A percentile compares a stretch with the other conserved stretches of the same genome.
These are phyloP conservation scores for Dryadomyces quercivorus DNA, from an alignment of 2,329 filamentous ascomycete species.

Conservation along the genomic window DNA sequence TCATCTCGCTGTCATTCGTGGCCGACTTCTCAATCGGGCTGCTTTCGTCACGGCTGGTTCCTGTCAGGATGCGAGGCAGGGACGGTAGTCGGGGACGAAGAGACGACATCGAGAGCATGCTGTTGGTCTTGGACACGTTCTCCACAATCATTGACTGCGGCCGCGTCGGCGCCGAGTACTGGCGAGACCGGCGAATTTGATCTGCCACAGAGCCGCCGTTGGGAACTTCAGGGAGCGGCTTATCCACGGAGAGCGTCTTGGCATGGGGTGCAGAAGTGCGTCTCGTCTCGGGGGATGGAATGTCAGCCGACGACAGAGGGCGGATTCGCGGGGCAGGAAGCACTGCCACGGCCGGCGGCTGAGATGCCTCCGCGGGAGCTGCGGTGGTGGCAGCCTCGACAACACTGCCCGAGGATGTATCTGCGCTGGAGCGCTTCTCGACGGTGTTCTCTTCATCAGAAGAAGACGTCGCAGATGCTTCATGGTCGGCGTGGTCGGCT, in stretches of 20 bases:
- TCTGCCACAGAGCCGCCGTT: constrained; percentile 17
- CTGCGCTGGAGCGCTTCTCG: background rate
- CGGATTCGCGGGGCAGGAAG: background rate
- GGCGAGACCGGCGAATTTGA: constrained; percentile 10
- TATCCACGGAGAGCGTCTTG: constrained; percentile 38
- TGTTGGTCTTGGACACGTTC: constrained; percentile 25
- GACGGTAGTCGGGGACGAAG: constrained; percentile 38
- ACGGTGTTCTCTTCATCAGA: background rate
- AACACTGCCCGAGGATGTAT: background rate
- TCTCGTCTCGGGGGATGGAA: background rate
- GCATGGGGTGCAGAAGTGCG: background rate
- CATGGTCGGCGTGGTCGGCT: too few relatives aligned
- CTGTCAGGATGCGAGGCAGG: constrained; percentile 45
- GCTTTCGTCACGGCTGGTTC: constrained; percentile 37
- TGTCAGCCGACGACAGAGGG: background rate
- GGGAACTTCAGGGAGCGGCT: constrained; percentile 56
- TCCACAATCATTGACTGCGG: constrained; percentile 28
- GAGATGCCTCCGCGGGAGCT: constrained; percentile 7
- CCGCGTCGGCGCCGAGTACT: constrained; percentile 25
- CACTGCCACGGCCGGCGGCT: background rate
- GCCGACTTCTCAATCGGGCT: constrained; percentile 32
- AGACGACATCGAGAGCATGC: constrained; percentile 32
- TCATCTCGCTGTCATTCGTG: constrained; percentile 36
- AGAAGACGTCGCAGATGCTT: background rate
- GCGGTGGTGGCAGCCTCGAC: background rate